Evolutionary conservation across 345 rosid genomes (phyloP).

Genomic region (Camelina neglecta): DNA sequence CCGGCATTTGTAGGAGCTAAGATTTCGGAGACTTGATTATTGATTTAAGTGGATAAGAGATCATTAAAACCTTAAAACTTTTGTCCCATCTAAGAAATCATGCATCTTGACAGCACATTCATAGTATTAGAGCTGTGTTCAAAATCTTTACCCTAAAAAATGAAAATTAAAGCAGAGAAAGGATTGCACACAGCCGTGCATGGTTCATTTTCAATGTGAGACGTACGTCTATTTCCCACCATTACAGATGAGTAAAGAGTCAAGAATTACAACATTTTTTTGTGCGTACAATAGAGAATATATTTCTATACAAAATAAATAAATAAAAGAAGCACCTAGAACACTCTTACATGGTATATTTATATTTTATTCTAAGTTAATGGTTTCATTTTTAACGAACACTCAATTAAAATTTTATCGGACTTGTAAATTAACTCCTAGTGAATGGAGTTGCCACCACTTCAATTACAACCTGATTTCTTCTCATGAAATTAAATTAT

Average conservation of each 20-base stretch:
- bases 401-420: too few species aligned
- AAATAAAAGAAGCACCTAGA: too few species aligned
- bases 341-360: too few species aligned
- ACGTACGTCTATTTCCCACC: background rate
- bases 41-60: conserved; percentile 13
- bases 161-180: background rate
- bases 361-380: too few species aligned
- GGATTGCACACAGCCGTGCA: background rate
- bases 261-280: background rate
- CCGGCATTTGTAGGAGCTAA: conserved; percentile 7
- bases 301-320: too few species aligned
- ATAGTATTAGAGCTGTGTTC: background rate
- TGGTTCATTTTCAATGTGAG: background rate
- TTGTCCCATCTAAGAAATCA: conserved; percentile 10
- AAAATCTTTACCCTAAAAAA: background rate
- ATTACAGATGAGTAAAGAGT: background rate
- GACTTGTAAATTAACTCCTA: too few species aligned
- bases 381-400: too few species aligned
- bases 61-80: conserved; percentile 2
- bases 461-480: too few species aligned
- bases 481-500: too few species aligned
- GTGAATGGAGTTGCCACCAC: too few species aligned
- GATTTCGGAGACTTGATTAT: background rate
- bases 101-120: background rate
- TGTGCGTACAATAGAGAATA: too few species aligned